A percentile compares a stretch with the other conserved stretches of the same genome.
phyloP scores from a whole-genome alignment of 1,284 basidiomycete genomes.

The Malassezia japonica region DNA sequence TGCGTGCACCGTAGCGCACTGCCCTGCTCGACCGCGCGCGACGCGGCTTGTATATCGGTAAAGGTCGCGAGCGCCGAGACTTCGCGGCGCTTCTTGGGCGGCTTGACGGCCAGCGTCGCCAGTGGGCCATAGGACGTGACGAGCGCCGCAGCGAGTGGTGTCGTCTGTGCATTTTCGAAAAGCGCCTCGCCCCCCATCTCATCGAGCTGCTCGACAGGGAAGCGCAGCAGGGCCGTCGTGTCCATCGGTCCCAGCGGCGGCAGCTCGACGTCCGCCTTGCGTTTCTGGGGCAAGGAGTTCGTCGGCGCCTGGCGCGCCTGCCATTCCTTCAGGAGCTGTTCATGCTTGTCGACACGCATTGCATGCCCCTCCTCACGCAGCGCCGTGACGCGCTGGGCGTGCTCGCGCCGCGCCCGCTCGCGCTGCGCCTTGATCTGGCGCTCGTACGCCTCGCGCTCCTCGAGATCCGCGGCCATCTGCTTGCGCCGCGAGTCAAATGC shows the following conservation, averaged over 20 bases:
- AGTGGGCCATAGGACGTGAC: conserved; percentile 25
- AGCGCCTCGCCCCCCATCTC: conserved; percentile 16
- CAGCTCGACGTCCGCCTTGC: conserved; percentile 4
- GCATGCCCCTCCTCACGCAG: conserved; percentile 23
- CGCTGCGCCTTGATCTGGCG: conserved; percentile 9
- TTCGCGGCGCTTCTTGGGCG: conserved; percentile 27
- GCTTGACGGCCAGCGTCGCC: conserved; percentile 20
- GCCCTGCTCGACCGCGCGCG: conserved; percentile 29
- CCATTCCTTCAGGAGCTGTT: conserved; percentile 20
- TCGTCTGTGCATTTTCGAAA: conserved; percentile 9
- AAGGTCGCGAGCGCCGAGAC: conserved; percentile 29
- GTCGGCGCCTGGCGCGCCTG: conserved; percentile 15
- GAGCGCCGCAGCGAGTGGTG: conserved; percentile 24
- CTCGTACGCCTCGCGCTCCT: conserved; percentile 66
- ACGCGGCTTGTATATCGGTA: conserved; percentile 24
- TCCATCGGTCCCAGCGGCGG: conserved; percentile 28
- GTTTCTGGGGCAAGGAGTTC: conserved; percentile 15
- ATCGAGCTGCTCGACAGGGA: conserved; percentile 25
- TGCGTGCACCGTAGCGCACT: conserved; percentile 30
- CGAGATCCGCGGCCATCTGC: conserved; percentile 69
- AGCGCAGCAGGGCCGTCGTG: conserved; percentile 28
- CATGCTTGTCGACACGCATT: conserved; percentile 18
- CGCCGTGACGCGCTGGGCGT: conserved; percentile 12
- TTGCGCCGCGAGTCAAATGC: conserved; percentile 70
- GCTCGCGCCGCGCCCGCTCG: neutral